Base-by-base conservation (phyloP, 2,329 filamentous ascomycete species). In the Ceratocystis cacaofunesta region DNA sequence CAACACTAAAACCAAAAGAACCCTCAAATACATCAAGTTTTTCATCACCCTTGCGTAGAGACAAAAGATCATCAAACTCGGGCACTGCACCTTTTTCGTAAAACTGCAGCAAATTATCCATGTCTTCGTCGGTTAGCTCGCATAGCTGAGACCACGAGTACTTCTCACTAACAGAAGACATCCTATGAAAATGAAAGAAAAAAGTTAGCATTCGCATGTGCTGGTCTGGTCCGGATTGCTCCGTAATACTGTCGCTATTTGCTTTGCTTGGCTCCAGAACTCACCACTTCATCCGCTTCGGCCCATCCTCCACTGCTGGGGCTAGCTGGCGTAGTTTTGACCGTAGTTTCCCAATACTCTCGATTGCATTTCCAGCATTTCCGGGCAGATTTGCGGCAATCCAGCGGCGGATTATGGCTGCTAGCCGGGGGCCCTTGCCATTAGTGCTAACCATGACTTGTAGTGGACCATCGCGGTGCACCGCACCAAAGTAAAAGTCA, bases 371-470 rank as follows among this genome's bases (percentile, higher is more conserved):
- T 7, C 94, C 94, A 36, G 89, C 87, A 69, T 94, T 90, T 19
- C 78, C 77, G 1, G 94, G 94, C 66, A 99, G 77, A 61, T 79
- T 80, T 22, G 79, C 81, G 19, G 90, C 92, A 69, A 99, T 96
- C 72, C 88, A 85, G 72, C 87, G 83, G 64, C 92, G 80, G 62
- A 99, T 88, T 61, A 92, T 86, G 70, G 90, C 92, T 8, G 94
- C 94, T 69, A 99, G 78, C 73, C 92, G 86, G 0, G 94, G 94
- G 0, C 94, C 94, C 73, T 96, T 96, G 63, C 94, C 94, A 74
- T 97, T 99, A 44, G 94, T 99, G 77, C 89, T 95, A 70, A 99
- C 92, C 94, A 99, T 99, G 72, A 99, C 87, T 78, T 99, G 94
- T 68, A 99, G 76, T 5, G 94, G 94, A 0, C 94, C 94, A 74